Percentiles rank a stretch among this genome's conserved stretches.
These are phyloP conservation scores for Quercus robur DNA, from an alignment of 306 rosid genomes.

Conservation along the genomic window DNA sequence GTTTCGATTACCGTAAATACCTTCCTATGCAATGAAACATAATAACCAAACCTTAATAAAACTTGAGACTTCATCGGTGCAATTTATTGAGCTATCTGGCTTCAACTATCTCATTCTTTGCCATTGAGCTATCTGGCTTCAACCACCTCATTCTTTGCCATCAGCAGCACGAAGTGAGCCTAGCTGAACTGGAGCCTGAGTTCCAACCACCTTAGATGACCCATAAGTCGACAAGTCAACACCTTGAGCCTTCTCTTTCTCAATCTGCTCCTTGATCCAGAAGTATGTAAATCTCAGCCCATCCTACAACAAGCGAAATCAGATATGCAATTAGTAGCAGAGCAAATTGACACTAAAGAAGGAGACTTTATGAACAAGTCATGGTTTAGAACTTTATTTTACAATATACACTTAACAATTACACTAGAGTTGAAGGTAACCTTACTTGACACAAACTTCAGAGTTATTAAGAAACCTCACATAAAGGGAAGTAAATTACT, in stretches of 20 bases:
- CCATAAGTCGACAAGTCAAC: slow-evolving; percentile 67
- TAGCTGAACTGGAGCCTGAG: slow-evolving; percentile 96
- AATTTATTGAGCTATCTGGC: slow-evolving; percentile 3
- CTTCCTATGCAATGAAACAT: slow-evolving; percentile 1
- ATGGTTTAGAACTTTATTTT: background rate
- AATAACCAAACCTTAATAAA: slow-evolving; percentile 11
- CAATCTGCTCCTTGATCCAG: slow-evolving; percentile 96
- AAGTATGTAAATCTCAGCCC: slow-evolving; percentile 93
- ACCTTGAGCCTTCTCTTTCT: slow-evolving; percentile 85
- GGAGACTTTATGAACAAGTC: background rate
- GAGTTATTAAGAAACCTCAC: background rate
- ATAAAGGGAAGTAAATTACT: background rate
- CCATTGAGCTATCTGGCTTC: slow-evolving; percentile 30
- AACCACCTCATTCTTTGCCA: slow-evolving; percentile 62
- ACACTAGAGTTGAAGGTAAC: background rate
- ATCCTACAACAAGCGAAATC: slow-evolving; percentile 46
- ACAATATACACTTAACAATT: background rate
- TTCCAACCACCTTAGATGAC: slow-evolving; percentile 91
- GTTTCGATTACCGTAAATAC: slow-evolving; percentile 11
- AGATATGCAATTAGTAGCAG: slow-evolving; percentile 5
- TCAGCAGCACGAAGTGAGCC: slow-evolving; percentile 96
- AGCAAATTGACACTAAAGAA: no score
- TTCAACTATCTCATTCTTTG: slow-evolving; percentile 44
- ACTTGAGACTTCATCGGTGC: slow-evolving; percentile 5
- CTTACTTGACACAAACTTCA: background rate